Percentiles rank a stretch among this genome's conserved stretches.
Conservation (phyloP, 2,329 filamentous ascomycete genomes). For the Aspergillus jensenii region DNA sequence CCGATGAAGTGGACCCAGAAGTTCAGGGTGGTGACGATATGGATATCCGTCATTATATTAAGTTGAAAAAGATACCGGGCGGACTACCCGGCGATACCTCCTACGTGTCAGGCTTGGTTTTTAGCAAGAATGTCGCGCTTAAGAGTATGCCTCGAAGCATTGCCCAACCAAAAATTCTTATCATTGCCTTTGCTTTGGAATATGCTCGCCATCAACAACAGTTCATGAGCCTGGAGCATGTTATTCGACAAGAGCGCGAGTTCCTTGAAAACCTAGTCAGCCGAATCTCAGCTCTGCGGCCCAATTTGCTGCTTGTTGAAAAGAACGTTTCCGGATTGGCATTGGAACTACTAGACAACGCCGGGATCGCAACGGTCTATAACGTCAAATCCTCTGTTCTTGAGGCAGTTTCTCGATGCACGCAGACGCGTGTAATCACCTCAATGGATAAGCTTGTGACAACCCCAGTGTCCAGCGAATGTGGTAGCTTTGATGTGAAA, state of each 20-base stretch:
- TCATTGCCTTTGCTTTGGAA: slow-evolving; percentile 93
- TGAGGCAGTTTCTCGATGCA: slow-evolving; percentile 89
- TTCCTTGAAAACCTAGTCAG: slow-evolving; percentile 89
- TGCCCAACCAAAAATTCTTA: slow-evolving; percentile 77
- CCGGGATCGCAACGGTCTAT: slow-evolving; percentile 88
- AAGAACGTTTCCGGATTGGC: slow-evolving; percentile 90
- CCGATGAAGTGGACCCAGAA: slow-evolving; percentile 91
- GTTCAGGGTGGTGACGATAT: slow-evolving; percentile 90
- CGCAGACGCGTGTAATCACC: slow-evolving; percentile 87
- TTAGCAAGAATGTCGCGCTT: slow-evolving; percentile 92
- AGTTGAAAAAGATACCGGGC: slow-evolving; percentile 93
- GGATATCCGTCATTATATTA: slow-evolving; percentile 96
- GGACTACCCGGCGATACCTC: slow-evolving; percentile 86
- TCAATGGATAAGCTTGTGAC: slow-evolving; percentile 91
- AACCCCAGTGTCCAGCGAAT: slow-evolving; percentile 71
- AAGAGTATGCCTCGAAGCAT: slow-evolving; percentile 95
- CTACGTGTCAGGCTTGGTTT: slow-evolving; percentile 96
- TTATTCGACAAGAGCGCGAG: slow-evolving; percentile 94
- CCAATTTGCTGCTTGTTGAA: slow-evolving; percentile 85
- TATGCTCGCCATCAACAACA: slow-evolving; percentile 91
- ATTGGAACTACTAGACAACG: slow-evolving; percentile 80
- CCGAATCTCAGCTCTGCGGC: slow-evolving; percentile 80
- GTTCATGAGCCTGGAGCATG: slow-evolving; percentile 96
- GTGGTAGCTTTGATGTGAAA: slow-evolving; percentile 88
- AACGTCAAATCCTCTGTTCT: slow-evolving; percentile 97